phyloP scores from a whole-genome alignment of 1,284 basidiomycete genomes.

The Austropuccinia psidii region DNA sequence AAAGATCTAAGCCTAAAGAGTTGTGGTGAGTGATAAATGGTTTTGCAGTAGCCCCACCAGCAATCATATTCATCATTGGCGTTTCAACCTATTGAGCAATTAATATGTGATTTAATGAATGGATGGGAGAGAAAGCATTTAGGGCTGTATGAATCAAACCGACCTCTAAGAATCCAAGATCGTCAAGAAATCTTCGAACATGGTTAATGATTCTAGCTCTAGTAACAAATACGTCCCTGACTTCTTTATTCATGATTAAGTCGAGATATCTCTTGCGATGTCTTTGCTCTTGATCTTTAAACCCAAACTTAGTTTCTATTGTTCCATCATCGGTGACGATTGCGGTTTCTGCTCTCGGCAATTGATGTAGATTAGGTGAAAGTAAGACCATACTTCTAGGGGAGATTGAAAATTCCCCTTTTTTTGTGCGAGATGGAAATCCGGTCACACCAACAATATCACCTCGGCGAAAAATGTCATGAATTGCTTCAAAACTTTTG shows the following conservation, averaged over 20 bases:
- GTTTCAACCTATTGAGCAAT: conserved; percentile 64
- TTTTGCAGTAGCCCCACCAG: conserved; percentile 96
- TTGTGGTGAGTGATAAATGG: conserved; percentile 99
- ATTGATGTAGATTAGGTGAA: conserved; percentile 89
- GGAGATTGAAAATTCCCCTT: conserved; percentile 88
- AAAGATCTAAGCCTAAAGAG: conserved; percentile 94
- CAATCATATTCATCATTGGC: conserved; percentile 94
- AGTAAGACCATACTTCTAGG: conserved; percentile 77
- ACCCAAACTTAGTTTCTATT: conserved; percentile 51
- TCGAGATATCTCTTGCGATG: conserved; percentile 99
- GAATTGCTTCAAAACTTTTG: conserved; percentile 63
- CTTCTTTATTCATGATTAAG: conserved; percentile 86
- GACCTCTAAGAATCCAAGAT: conserved; percentile 82
- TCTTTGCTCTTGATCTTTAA: conserved; percentile 93
- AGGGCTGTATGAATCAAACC: not conserved
- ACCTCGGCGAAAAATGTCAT: conserved; percentile 85
- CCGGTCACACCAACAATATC: conserved; percentile 93
- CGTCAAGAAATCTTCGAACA: conserved; percentile 67
- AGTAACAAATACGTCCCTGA: conserved; percentile 84
- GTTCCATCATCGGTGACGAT: conserved; percentile 37
- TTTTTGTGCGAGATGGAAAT: conserved; percentile 82
- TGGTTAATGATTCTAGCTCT: conserved; percentile 54
- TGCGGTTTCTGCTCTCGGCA: conserved; percentile 52
- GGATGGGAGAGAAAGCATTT: not conserved
- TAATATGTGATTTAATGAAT: not conserved